These are phyloP conservation scores for Lentithecium fluviatile DNA, from an alignment of 495 filamentous ascomycete species.

Conservation along the genomic window DNA sequence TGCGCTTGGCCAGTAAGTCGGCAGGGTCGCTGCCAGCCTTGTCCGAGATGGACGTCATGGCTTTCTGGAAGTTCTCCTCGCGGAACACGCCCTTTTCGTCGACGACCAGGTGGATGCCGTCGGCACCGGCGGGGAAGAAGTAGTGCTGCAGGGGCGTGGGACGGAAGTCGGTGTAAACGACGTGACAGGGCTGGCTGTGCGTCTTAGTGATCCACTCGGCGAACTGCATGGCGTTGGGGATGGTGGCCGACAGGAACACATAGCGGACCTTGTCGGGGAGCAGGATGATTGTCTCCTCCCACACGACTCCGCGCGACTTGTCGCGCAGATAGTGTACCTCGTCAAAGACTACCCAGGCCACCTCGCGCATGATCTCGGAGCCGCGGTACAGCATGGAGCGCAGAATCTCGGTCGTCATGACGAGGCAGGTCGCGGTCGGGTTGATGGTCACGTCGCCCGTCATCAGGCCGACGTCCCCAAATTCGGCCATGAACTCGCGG, in stretches of 20 bases:
- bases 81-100: slow-evolving; percentile 95
- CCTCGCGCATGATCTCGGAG: slow-evolving; percentile 98
- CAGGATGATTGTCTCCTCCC: slow-evolving; percentile 98
- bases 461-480: slow-evolving; percentile 97
- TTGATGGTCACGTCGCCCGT: slow-evolving; percentile 99
- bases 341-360: slow-evolving; percentile 96
- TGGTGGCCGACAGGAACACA: slow-evolving; percentile 97
- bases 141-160: slow-evolving; percentile 96
- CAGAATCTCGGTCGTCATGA: slow-evolving; percentile 99
- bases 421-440: slow-evolving; percentile 92
- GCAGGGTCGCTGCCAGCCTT: slow-evolving; percentile 81
- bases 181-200: slow-evolving; percentile 93
- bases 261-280: slow-evolving; percentile 97
- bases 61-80: slow-evolving; percentile 94
- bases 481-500: slow-evolving; percentile 89
- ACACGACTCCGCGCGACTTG: slow-evolving; percentile 89
- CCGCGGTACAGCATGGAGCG: slow-evolving; percentile 97
- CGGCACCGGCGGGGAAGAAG: slow-evolving; percentile 90
- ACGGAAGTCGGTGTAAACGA: slow-evolving; percentile 97
- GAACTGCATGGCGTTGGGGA: slow-evolving; percentile 98
- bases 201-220: slow-evolving; percentile 98
- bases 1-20: slow-evolving; percentile 72
- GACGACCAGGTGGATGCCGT: slow-evolving; percentile 91
- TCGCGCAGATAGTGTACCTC: slow-evolving; percentile 99
- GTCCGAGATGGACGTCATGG: slow-evolving; percentile 85